Evolutionary conservation across 2,329 filamentous ascomycete genomes (phyloP).

Genomic region (Cercospora sp.): DNA sequence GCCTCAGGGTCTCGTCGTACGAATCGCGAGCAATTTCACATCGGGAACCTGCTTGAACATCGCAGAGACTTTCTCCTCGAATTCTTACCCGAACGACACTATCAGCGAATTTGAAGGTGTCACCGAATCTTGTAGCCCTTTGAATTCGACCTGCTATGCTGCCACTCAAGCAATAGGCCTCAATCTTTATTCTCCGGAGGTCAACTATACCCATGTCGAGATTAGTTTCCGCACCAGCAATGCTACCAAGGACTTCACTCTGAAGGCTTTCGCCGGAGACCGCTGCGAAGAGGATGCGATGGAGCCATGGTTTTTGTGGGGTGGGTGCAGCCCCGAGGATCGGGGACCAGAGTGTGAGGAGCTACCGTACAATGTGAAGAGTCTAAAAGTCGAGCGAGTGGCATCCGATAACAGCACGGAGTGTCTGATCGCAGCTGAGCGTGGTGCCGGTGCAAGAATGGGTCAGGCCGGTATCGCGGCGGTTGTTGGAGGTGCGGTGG

Average conservation of each 20-base stretch:
- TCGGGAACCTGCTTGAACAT: not conserved
- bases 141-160: not conserved
- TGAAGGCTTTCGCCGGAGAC: not conserved
- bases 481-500: not conserved
- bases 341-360: not conserved
- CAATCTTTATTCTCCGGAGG: not conserved
- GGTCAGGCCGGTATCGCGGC: not conserved
- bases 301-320: conserved; percentile 5
- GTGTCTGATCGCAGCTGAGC: conserved; percentile 1
- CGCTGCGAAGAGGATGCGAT: not conserved
- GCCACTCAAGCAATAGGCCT: not conserved
- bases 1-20: not conserved
- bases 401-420: not conserved
- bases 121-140: not conserved
- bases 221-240: not conserved
- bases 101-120: not conserved
- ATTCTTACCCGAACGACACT: not conserved
- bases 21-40: not conserved
- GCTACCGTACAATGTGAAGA: conserved; percentile 5
- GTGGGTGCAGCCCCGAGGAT: not conserved
- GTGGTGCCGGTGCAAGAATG: not conserved
- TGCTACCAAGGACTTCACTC: not conserved
- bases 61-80: not conserved
- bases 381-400: not conserved
- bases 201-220: conserved; percentile 1